A percentile compares a stretch with the other conserved stretches of the same genome.
Conservation (phyloP, 2,329 filamentous ascomycete genomes). For the Exophiala dermatitidis region DNA sequence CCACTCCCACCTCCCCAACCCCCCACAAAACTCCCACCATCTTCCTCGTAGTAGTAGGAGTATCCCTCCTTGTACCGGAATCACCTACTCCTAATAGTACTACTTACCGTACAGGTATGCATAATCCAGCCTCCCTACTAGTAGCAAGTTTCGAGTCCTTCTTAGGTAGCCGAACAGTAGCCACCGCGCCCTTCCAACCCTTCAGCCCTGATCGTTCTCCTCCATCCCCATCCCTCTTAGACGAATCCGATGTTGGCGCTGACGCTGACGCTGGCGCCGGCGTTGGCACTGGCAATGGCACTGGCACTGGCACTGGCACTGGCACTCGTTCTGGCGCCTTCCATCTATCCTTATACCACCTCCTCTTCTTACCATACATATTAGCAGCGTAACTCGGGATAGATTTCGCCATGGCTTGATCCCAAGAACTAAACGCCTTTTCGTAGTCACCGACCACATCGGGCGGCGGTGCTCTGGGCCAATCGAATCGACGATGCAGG, state of each 20-base stretch:
- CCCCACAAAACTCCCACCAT: no score
- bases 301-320: neutral
- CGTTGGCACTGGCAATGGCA: slow-evolving; percentile 1
- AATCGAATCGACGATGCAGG: neutral
- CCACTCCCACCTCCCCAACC: no score
- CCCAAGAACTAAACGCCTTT: slow-evolving; percentile 3
- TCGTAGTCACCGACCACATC: neutral
- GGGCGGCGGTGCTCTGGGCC: neutral
- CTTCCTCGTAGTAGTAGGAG: no score
- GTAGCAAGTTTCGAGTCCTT: neutral
- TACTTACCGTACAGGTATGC: no score
- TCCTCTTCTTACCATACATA: neutral
- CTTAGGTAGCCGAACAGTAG: neutral
- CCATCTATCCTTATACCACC: slow-evolving; percentile 2
- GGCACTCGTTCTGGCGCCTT: slow-evolving; percentile 1
- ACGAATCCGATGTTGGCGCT: neutral
- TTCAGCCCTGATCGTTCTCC: no score
- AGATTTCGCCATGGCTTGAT: slow-evolving; percentile 1
- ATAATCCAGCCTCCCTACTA: no score
- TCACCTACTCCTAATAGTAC: no score
- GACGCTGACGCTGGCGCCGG: neutral
- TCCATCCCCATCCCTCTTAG: neutral
- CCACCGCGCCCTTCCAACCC: neutral
- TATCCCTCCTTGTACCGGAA: no score
- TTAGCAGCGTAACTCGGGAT: slow-evolving; percentile 1